These are phyloP conservation scores for Barnettozyma siamensis DNA, from an alignment of 805 yeast genomes.

Conservation along the genomic window DNA sequence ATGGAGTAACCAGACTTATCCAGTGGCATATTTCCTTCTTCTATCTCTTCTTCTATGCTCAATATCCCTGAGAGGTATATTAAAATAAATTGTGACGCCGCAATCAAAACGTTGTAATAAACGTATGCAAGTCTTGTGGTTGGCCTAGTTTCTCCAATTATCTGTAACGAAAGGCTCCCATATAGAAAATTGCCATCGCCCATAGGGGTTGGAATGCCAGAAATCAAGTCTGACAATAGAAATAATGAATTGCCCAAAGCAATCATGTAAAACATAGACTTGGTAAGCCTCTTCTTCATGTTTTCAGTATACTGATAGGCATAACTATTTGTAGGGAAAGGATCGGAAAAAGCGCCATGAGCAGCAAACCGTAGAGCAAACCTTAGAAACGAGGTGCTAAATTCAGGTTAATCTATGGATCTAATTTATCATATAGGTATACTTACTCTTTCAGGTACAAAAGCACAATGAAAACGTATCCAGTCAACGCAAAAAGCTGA, in stretches of 20 bases:
- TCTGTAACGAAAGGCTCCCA: slow-evolving; percentile 37
- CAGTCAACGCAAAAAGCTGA: slow-evolving; percentile 12
- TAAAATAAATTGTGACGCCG: slow-evolving; percentile 26
- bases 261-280: slow-evolving; percentile 25
- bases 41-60: slow-evolving; percentile 23
- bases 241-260: slow-evolving; percentile 22
- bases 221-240: slow-evolving; percentile 32
- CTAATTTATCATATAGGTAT: too few species aligned
- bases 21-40: slow-evolving; percentile 25
- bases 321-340: slow-evolving; percentile 35
- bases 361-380: slow-evolving; percentile 30
- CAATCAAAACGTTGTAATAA: slow-evolving; percentile 27
- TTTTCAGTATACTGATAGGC: slow-evolving; percentile 20
- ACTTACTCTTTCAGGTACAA: slow-evolving; percentile 21
- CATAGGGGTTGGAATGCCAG: slow-evolving; percentile 22
- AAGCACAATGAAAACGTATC: slow-evolving; percentile 20
- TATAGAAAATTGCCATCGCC: slow-evolving; percentile 21
- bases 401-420: too few species aligned
- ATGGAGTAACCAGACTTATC: slow-evolving; percentile 19
- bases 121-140: slow-evolving; percentile 22
- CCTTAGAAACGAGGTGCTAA: slow-evolving; percentile 21
- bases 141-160: slow-evolving; percentile 42
- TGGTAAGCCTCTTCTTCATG: slow-evolving; percentile 24
- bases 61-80: slow-evolving; percentile 28
- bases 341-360: slow-evolving; percentile 35